Percentiles rank a stretch among this genome's conserved stretches.
These are phyloP conservation scores for Lenzites betulinus DNA, from an alignment of 768 basidiomycete species.

Conservation along the genomic window DNA sequence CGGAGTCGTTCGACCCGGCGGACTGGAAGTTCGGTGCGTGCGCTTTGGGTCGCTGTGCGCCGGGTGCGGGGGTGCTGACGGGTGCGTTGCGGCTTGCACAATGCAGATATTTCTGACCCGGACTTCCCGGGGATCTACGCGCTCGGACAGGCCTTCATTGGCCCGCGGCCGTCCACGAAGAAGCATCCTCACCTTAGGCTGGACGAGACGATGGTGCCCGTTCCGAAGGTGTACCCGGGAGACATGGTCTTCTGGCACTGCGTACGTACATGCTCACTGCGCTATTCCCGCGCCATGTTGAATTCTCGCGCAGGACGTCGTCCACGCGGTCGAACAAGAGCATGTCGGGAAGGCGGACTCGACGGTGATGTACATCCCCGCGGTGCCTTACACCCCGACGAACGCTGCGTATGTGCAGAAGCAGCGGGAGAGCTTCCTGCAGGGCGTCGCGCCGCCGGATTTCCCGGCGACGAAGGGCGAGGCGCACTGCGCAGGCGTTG, in stretches of 20 bases:
- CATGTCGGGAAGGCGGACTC: constrained; percentile 59
- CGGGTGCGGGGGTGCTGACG: not conserved
- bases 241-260: constrained; percentile 84
- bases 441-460: constrained; percentile 68
- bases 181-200: constrained; percentile 71
- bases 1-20: constrained; percentile 30
- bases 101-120: constrained; percentile 32
- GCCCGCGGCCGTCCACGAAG: constrained; percentile 51
- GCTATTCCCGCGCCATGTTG: not conserved
- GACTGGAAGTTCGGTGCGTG: constrained; percentile 30
- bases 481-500: constrained; percentile 41
- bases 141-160: constrained; percentile 32
- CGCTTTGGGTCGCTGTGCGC: not conserved
- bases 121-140: constrained; percentile 39
- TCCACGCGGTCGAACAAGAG: constrained; percentile 50
- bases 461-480: constrained; percentile 55
- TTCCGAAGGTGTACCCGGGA: constrained; percentile 72
- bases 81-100: not conserved
- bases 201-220: constrained; percentile 64
- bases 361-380: constrained; percentile 77
- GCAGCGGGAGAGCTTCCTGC: constrained; percentile 64
- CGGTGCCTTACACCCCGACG: constrained; percentile 63
- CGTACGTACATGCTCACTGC: constrained; percentile 32
- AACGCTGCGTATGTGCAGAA: constrained; percentile 62
- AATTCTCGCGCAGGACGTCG: constrained; percentile 36